These are phyloP conservation scores for Canavalia gladiata DNA, from an alignment of 306 rosid species.

Conservation along the genomic window DNA sequence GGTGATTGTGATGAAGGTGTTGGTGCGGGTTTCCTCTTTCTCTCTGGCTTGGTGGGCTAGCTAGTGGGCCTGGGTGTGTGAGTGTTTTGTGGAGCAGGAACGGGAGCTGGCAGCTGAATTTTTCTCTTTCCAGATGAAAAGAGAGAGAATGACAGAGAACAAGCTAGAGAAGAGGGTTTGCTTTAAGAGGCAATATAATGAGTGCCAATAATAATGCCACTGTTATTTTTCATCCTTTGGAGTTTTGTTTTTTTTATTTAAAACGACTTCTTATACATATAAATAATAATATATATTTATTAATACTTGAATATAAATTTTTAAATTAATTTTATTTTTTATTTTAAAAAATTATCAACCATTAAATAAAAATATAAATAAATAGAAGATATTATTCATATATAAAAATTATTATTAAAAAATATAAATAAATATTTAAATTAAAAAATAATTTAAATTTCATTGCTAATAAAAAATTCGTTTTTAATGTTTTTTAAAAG, in stretches of 20 bases:
- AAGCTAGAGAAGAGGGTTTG: constrained; percentile 53
- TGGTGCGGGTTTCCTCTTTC: background rate
- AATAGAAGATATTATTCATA: no score
- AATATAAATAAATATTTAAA: no score
- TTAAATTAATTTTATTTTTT: no score
- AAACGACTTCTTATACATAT: no score
- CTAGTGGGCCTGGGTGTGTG: constrained; percentile 67
- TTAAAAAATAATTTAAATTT: no score
- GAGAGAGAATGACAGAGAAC: background rate
- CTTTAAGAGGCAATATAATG: constrained; percentile 88
- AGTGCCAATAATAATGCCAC: constrained; percentile 62
- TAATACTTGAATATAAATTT: no score
- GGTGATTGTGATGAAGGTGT: background rate
- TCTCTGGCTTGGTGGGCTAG: constrained; percentile 57
- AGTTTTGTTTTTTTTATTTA: background rate
- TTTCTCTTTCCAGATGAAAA: constrained; percentile 41
- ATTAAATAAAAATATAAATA: no score
- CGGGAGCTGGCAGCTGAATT: constrained; percentile 63
- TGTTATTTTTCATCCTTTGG: background rate
- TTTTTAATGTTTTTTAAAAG: no score
- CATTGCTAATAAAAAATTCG: no score
- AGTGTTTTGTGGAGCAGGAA: constrained; percentile 51
- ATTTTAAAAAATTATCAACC: background rate
- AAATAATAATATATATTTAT: no score
- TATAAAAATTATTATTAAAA: no score